phyloP scores from a whole-genome alignment of 1,284 basidiomycete genomes.

The Rhodotorula sp. region DNA sequence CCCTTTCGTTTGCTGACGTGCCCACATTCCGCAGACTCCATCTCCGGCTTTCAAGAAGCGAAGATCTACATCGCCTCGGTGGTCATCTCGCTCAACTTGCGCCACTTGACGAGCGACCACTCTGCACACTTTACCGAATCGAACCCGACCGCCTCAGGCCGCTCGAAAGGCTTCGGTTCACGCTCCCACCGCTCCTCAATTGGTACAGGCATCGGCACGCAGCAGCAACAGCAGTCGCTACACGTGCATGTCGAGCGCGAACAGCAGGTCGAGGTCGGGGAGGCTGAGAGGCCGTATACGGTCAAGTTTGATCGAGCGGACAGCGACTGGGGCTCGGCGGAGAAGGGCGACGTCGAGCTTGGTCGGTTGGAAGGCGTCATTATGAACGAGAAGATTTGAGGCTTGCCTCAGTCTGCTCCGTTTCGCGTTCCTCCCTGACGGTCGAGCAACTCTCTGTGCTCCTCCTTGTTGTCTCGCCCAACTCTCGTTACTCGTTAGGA shows the following conservation, averaged over 20 bases:
- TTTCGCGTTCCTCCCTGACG: too few relatives aligned
- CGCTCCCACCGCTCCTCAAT: not conserved
- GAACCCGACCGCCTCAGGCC: not conserved
- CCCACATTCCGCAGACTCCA: not conserved
- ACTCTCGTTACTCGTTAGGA: too few relatives aligned
- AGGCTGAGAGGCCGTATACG: not conserved
- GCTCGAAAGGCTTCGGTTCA: not conserved
- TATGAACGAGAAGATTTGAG: too few relatives aligned
- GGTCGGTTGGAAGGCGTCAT: too few relatives aligned
- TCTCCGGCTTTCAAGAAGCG: not conserved
- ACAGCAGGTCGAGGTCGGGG: not conserved
- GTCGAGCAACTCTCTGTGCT: too few relatives aligned
- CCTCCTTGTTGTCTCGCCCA: too few relatives aligned
- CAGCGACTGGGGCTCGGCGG: too few relatives aligned
- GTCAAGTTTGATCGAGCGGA: not conserved
- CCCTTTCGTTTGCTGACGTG: not conserved
- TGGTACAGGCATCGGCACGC: not conserved
- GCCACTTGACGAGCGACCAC: not conserved
- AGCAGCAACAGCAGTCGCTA: not conserved
- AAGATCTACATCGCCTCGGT: not conserved
- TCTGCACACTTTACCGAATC: not conserved
- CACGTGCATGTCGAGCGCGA: not conserved
- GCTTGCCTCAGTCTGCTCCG: too few relatives aligned
- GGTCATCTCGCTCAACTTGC: not conserved
- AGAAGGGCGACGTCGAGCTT: too few relatives aligned